These are phyloP conservation scores for Arbutus unedo DNA, from an alignment of 148 eudicot species.

Conservation along the genomic window DNA sequence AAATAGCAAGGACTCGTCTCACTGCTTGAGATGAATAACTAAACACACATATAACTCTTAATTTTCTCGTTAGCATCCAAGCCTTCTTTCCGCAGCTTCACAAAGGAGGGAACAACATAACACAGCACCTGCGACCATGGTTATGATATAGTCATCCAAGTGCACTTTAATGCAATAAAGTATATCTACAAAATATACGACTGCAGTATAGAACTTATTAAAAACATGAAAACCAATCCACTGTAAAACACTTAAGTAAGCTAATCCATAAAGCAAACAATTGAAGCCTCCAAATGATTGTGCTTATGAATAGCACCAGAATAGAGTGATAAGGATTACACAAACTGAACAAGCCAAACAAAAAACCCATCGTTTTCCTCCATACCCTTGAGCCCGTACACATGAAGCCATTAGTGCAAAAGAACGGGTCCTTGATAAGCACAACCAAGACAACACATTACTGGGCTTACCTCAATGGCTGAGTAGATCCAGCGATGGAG, in stretches of 20 bases:
- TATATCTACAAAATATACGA: not conserved
- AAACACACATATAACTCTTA: conserved; percentile 93
- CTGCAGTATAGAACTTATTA: not conserved
- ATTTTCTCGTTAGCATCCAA: conserved; percentile 94
- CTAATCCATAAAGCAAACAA: not conserved
- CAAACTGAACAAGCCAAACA: not conserved
- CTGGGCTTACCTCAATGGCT: no score
- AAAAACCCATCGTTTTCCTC: not conserved
- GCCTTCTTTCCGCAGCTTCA: conserved; percentile 99
- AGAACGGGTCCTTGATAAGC: not conserved
- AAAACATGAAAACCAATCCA: not conserved
- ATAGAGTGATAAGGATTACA: not conserved
- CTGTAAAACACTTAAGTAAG: not conserved
- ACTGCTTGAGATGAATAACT: conserved; percentile 45
- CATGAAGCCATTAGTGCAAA: no score
- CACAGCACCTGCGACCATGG: conserved; percentile 67
- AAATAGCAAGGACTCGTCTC: conserved; percentile 33
- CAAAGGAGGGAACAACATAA: conserved; percentile 78
- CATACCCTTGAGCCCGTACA: no score
- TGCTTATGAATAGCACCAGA: not conserved
- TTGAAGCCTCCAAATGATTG: not conserved
- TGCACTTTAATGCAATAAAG: not conserved
- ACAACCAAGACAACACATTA: not conserved
- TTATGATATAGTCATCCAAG: not conserved
- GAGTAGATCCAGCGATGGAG: no score